Evolutionary conservation across 192 early-diverging fungal species (phyloP), one percentile per base, ranked within the genome.

Genomic region (Geosiphon pyriformis): DNA sequence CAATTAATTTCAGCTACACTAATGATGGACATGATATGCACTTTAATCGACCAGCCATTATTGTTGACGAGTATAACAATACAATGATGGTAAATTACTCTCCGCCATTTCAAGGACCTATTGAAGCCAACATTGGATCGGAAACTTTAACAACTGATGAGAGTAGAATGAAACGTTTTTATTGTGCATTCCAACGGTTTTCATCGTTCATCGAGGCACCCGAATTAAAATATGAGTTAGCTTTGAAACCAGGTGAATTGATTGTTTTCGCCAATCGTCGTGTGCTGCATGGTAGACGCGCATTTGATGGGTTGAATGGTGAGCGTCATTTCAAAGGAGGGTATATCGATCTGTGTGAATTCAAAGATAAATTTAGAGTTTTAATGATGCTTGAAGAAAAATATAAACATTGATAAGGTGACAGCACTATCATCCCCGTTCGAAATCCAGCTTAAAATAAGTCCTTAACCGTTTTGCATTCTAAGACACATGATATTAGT

Each of bases 61-160:
- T 77, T 0, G 68, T 72, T 0, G 77, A 81, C 32, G 51, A 65
- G 35, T 18, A 65, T 67, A 71, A 78, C 30, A 57, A 71, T 59
- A 62, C 74, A 17, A 68, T 74, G 57, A 83, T 72, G 25, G 85
- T 92, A 11, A 90, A 88, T 68, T 92, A 94, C 59, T 74, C 88
- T 0, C 92, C 92, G 25, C 92, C 90, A 27, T 94, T 94, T 79
- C 90, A 92, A 75, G 92, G 90, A 0, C 89, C 88, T 12, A 61
- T 90, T 34, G 76, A 78, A 37, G n/a, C n/a, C n/a, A n/a, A n/a
- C n/a, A 8, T 71, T 4, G 48, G 61, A n/a, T 55, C 54, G 8
- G 47, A 7, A 26, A 8, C 22, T 11, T 15, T 25, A 54, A 50
- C 66, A 25, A 48, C 69, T 27, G 73, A 81, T 15, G 75, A 75